Base-by-base conservation (phyloP, 129 eudicot species). In the Escallonia herrerae region DNA sequence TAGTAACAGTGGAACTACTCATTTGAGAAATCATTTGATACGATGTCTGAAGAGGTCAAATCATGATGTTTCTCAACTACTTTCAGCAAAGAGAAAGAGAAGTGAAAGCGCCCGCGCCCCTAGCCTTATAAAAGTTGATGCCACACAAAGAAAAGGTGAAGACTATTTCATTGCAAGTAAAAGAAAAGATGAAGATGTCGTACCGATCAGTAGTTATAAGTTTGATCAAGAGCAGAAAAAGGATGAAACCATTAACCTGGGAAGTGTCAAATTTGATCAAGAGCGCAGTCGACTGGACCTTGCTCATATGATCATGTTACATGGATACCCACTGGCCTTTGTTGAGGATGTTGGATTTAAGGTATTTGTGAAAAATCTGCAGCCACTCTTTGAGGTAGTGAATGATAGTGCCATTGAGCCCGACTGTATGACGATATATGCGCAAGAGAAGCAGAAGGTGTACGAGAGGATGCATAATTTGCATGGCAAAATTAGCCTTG, bases 1-100 rank as follows among this genome's bases (percentile, higher is more conserved):
- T 65, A 88, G 96, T 78, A 93, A 89, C 53, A 93, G 99, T 54
- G 96, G 99, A 63, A 93, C 99, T 4, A 93, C 99, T 33, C 99
- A 93, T 82, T 68, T 93, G 54, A 81, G 99, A 77, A 93, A 93
- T 68, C 99, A 93, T 83, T 65, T 93, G 79, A 53, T 93, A 77
- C 77, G 99, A 50, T 93, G 96, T 75, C 73, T 93, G 72, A 93
- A 93, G 79, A 78, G 96, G 58, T 93, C 95, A 37, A 93, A 89
- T 64, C 86, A 64, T 61, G 99, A 93, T 62, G 99, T 89, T 72
- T 79, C 99, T 74, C 99, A 89, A 71, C 76, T 93, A 64, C 96
- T 93, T 15, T 72, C 91, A 65, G 87, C 88, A 39, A 93, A 93
- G 81, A 77, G 90, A 67, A 93, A 90, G 79, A 76, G 84, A 63